Percentiles rank a stretch among this genome's conserved stretches.
phyloP scores from a whole-genome alignment of 169 alveolate genomes.

The Toxoplasma gondii region DNA sequence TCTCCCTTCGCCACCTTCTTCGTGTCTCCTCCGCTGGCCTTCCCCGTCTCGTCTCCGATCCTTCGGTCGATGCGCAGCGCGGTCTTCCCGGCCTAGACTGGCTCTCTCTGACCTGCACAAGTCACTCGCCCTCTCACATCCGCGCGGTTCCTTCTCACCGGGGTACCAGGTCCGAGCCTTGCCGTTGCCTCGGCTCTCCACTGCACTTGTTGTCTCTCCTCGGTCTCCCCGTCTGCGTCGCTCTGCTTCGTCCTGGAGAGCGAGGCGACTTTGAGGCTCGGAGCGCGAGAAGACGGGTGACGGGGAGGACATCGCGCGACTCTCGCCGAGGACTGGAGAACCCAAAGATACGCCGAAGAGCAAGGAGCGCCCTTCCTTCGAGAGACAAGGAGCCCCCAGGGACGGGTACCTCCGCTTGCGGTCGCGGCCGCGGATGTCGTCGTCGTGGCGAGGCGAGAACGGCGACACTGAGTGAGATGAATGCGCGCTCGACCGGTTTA shows the following conservation, averaged over 20 bases:
- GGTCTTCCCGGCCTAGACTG: not conserved
- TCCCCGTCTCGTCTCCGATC: not conserved
- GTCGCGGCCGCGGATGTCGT: not conserved
- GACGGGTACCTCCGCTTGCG: not conserved
- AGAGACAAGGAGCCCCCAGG: not conserved
- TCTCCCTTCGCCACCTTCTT: not conserved
- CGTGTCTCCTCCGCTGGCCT: not conserved
- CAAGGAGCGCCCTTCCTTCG: not conserved
- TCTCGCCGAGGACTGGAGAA: not conserved
- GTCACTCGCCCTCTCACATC: not conserved
- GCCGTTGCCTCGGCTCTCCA: too few species aligned
- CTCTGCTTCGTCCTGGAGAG: not conserved
- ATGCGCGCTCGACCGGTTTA: not conserved
- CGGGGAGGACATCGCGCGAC: not conserved
- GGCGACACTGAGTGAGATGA: not conserved
- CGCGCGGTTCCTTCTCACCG: not conserved
- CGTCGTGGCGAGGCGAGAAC: not conserved
- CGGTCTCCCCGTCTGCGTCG: not conserved
- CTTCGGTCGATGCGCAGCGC: not conserved
- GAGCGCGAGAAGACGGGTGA: not conserved
- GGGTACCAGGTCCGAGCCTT: too few species aligned
- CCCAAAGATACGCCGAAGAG: not conserved
- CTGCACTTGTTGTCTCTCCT: not conserved
- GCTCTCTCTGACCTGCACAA: not conserved
- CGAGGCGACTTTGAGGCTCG: not conserved